phyloP scores from a whole-genome alignment of 2,329 filamentous ascomycete species.

The Xylaria sp. region DNA sequence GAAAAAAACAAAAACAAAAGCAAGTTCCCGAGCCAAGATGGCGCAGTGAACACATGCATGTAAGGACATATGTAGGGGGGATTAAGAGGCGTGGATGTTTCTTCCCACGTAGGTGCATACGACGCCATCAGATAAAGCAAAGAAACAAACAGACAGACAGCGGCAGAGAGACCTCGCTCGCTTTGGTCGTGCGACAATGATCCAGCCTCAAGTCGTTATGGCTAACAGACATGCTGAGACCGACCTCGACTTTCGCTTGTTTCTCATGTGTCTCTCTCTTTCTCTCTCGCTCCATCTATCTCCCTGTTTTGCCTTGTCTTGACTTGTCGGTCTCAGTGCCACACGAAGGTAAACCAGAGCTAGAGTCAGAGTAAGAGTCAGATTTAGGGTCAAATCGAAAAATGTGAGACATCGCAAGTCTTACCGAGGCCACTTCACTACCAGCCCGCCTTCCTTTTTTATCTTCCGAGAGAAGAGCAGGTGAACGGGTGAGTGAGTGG shows the following conservation, averaged over 20 bases:
- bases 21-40: too few species aligned
- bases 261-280: not conserved
- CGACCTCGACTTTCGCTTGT: too few species aligned
- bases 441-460: constrained; percentile 18
- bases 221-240: too few species aligned
- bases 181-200: not conserved
- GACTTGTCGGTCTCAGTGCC: constrained; percentile 14
- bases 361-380: too few species aligned
- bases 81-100: too few species aligned
- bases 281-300: not conserved
- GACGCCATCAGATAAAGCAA: not conserved
- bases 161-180: not conserved
- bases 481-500: not conserved
- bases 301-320: not conserved
- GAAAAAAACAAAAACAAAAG: too few species aligned
- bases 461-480: constrained; percentile 18
- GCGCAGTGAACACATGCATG: too few species aligned
- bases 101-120: not conserved
- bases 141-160: not conserved
- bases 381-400: too few species aligned
- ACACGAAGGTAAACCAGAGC: constrained; percentile 1
- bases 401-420: constrained; percentile 23
- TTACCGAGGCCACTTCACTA: constrained; percentile 16
- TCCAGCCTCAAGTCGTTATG: not conserved
- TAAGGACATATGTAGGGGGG: not conserved